phyloP scores from a whole-genome alignment of 2,329 filamentous ascomycete genomes.

The Purpureocillium takamizusanense region DNA sequence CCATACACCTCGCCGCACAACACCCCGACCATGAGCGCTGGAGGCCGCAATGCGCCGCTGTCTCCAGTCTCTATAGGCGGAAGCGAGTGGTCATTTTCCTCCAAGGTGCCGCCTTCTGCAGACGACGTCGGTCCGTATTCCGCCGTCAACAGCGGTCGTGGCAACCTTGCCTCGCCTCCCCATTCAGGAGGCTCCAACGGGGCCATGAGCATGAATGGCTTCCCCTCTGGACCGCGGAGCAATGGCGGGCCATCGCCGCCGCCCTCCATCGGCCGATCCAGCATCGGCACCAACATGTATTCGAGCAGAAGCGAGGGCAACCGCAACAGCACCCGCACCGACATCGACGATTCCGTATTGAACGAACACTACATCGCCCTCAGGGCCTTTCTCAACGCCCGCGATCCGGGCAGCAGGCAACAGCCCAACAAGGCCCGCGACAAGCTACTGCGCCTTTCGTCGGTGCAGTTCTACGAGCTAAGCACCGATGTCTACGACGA shows the following conservation, averaged over 20 bases:
- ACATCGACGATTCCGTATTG: slow-evolving; percentile 55
- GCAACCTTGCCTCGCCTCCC: slow-evolving; percentile 59
- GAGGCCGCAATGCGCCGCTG: slow-evolving; percentile 62
- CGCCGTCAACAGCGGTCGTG: slow-evolving; percentile 29
- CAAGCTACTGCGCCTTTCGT: slow-evolving; percentile 81
- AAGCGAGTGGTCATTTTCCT: slow-evolving; percentile 74
- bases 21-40: slow-evolving; percentile 49
- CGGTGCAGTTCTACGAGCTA: slow-evolving; percentile 92
- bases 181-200: slow-evolving; percentile 54
- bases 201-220: slow-evolving; percentile 51
- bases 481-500: slow-evolving; percentile 98
- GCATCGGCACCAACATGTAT: slow-evolving; percentile 66
- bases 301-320: slow-evolving; percentile 58
- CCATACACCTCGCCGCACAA: not conserved
- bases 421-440: slow-evolving; percentile 86
- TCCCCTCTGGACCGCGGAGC: slow-evolving; percentile 46
- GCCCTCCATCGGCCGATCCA: slow-evolving; percentile 78
- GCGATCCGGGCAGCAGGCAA: slow-evolving; percentile 65
- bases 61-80: slow-evolving; percentile 77
- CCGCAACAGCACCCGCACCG: slow-evolving; percentile 45
- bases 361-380: slow-evolving; percentile 75
- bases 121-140: slow-evolving; percentile 7
- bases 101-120: slow-evolving; percentile 53
- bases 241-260: slow-evolving; percentile 70
- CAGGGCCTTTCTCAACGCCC: slow-evolving; percentile 66